A percentile compares a stretch with the other conserved stretches of the same genome.
Evolutionary conservation across 257 asterid species (phyloP).

Genomic region (Voacanga thouarsii): DNA sequence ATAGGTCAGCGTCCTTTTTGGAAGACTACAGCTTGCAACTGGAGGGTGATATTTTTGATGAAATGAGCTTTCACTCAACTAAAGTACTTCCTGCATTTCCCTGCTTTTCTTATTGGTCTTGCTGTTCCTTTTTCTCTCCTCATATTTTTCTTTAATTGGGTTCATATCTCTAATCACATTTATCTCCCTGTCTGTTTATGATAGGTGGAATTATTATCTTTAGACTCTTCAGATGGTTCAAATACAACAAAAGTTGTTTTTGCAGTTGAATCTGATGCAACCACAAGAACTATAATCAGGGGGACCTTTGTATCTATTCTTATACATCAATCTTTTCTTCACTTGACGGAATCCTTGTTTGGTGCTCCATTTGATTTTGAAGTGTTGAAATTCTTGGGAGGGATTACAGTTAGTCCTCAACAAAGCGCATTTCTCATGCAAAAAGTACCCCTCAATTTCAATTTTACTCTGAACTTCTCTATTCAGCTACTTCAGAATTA

Average conservation of each 20-base stretch:
- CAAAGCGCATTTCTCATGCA: slow-evolving; percentile 85
- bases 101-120: slow-evolving; percentile 2
- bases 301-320: slow-evolving; percentile 31
- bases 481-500: slow-evolving; percentile 58
- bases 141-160: background rate
- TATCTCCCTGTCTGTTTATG: slow-evolving; percentile 8
- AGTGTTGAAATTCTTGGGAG: slow-evolving; percentile 83
- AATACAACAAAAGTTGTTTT: slow-evolving; percentile 35
- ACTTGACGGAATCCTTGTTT: slow-evolving; percentile 61
- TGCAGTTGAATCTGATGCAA: slow-evolving; percentile 42
- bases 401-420: slow-evolving; percentile 75
- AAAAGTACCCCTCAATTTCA: slow-evolving; percentile 69
- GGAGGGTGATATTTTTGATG: slow-evolving; percentile 70
- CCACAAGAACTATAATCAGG: slow-evolving; percentile 33
- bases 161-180: slow-evolving; percentile 1
- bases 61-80: slow-evolving; percentile 71
- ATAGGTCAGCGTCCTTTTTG: slow-evolving; percentile 60
- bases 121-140: background rate
- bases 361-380: slow-evolving; percentile 77
- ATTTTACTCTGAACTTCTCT: slow-evolving; percentile 90
- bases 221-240: slow-evolving; percentile 28
- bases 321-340: slow-evolving; percentile 33
- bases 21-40: slow-evolving; percentile 61
- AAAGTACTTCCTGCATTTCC: slow-evolving; percentile 44
- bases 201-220: slow-evolving; percentile 37